Evolutionary conservation across 2,329 filamentous ascomycete genomes (phyloP), one percentile per base, ranked within the genome.

Genomic region (Trichoderma afroharzianum): DNA sequence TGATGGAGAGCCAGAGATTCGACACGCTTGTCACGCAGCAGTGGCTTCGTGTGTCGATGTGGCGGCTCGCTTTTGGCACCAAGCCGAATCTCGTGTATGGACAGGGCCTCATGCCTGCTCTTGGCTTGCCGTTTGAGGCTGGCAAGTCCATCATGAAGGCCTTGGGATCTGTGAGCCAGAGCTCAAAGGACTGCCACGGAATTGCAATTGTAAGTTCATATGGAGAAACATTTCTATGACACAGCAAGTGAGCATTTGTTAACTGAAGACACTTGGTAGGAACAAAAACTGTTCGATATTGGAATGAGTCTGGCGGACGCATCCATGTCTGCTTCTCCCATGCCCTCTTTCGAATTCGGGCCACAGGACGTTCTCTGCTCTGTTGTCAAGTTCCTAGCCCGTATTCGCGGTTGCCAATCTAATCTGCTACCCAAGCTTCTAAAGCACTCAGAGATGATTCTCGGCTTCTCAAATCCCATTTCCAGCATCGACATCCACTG

Each of bases 11-110:
- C 28, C 79, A 80, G 39, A 74, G 78, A 0, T 79, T 80, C 14
- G 79, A 80, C 21, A 80, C 79, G 0, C 76, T 79, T 3, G 74
- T 80, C 18, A 80, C 79, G 1, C 79, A 80, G 2, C 79, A 80
- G 32, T 80, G 79, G 79, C 72, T 80, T 0, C 73, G 79, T 0
- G 70, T 80, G 4, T 76, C 73, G 0, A 80, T 80, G 79, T 80
- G 79, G 79, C 72, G 79, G 0, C 74, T 80, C 2, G 76, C 75
- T 0, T 78, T 78, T 62, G 78, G 78, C 0, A 74, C 75, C 26
- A 77, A 77, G 30, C 76, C 78, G 0, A 75, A 74, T 8, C 73
- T 73, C 1, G 73, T 74, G 0, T 74, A 74, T 18, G 74, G 69
- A 0, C 74, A 76, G 36, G 75, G 74, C 0, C 26, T 74, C 0